Base-by-base conservation (phyloP, 2,329 filamentous ascomycete genomes). In the Neofusicoccum cordaticola region DNA sequence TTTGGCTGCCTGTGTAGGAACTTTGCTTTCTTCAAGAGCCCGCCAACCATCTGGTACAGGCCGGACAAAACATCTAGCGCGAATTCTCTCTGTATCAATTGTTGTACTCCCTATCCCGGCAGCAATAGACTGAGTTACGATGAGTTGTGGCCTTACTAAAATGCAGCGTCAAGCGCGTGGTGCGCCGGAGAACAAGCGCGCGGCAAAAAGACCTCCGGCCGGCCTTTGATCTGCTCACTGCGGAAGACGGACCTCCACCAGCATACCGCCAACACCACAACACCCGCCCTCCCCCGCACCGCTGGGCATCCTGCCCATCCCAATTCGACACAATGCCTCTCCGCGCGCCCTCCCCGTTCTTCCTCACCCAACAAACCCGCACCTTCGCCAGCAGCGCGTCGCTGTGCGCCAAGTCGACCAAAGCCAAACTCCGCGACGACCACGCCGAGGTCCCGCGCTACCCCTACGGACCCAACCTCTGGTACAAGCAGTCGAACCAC, bases 401-500 rank as follows among this genome's bases (percentile, higher is more conserved):
- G 53, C 69, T 70, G 64, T 63, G 60, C 66, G 63, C 52, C 51
- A 73, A 72, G 65, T 65, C 69, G 68, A 64, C 71, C 69, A 63
- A 60, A 27, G 22, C 51, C 62, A 58, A 60, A 35, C 53, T 60
- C 8, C 45, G 45, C 52, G 45, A 65, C 51, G 61, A 64, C 34
- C 60, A 63, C 64, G 19, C 7, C 5, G 37, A 47, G 39, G 27
- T 79, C 9, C 82, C 82, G 22, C 70, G 75, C 57, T 95, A 95
- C 77, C 91, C 91, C 0, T 89, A 91, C 78, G 90, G 90, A 56
- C 84, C 85, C 62, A 85, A 88, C 64, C 81, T 76, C 67, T 80
- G 88, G 69, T 95, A 91, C 84, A 93, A 94, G 80, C 91, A 95
- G 78, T 88, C 89, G 70, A 91, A 93, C 81, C 83, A 81, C 65